Evolutionary conservation across 116 monocot genomes (phyloP), one percentile per base, ranked within the genome.

Genomic region (Dioscorea cayenensis): DNA sequence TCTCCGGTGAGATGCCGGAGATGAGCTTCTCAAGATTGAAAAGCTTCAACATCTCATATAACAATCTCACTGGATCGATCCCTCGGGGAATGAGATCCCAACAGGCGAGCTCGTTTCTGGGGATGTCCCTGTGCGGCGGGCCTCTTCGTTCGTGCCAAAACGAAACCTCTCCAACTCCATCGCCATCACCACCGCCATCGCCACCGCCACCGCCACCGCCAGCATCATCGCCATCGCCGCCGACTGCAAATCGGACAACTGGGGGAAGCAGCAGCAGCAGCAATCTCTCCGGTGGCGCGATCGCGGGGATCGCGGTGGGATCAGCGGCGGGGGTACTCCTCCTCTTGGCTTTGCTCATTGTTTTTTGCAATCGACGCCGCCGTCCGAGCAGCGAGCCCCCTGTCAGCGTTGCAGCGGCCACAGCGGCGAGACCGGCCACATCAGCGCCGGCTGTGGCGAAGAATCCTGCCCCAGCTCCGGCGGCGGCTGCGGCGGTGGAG

Each of bases 31-130:
- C 73, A 12, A 66, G 50, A 36, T 72, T 94, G 17, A 76, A 7
- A 17, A 74, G 72, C 75, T 90, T 94, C 74, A 90, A 94, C 68
- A 83, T 94, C 38, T 94, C 94, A 14, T 82, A 52, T 63, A 94
- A 90, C 63, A 52, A 75, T 7, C 70, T 93, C 60, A 83, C 74
- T 55, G 93, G 93, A 17, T 79, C 89, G 19, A 75, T 93, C 35
- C 87, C 93, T 8, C 60, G 17, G 18, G 36, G 62, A 37, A 81
- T 94, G 65, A 64, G 79, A 17, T 19, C 64, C 0, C 62, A 60
- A 79, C 59, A 79, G 17, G 20, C 18, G 9, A 55, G 18, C 64
- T 68, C 87, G 13, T 94, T 90, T 65, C 77, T 81, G 14, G 94
- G 94, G 5, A 85, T 75, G 75, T 17, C 71, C 9, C 63, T 89